phyloP scores from a whole-genome alignment of 2,329 filamentous ascomycete species.

The Ceratocystiopsis sp. region DNA sequence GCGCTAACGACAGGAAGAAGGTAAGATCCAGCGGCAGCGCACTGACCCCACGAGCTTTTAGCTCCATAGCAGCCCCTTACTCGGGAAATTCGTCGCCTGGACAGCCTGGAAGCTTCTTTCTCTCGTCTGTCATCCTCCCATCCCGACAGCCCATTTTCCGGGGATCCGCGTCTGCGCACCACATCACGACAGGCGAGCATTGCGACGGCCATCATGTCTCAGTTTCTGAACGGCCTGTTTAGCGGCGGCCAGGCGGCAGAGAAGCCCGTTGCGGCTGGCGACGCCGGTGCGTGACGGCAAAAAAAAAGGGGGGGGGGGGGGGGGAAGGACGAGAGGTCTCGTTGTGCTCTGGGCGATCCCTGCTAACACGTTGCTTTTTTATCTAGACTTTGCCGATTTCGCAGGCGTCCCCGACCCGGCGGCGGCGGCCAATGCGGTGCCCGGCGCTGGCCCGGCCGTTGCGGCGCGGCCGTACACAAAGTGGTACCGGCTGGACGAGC shows the following conservation, averaged over 20 bases:
- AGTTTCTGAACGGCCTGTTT: constrained; percentile 50
- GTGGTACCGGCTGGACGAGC: constrained; percentile 96
- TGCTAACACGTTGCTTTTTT: background rate
- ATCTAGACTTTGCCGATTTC: constrained; percentile 82
- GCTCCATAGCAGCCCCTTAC: too few species aligned
- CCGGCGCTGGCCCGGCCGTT: constrained; percentile 25
- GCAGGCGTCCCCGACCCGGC: constrained; percentile 54
- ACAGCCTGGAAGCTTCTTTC: background rate
- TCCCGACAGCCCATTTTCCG: background rate
- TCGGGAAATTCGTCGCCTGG: background rate
- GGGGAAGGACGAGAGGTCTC: background rate
- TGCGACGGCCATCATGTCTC: constrained; percentile 25
- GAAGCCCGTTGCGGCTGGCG: constrained; percentile 31
- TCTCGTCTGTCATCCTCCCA: background rate
- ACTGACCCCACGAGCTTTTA: too few species aligned
- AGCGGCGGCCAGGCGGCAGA: constrained; percentile 46
- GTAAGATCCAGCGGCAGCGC: too few species aligned
- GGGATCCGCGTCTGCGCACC: too few species aligned
- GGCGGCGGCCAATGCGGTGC: constrained; percentile 25
- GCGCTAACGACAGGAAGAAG: too few species aligned
- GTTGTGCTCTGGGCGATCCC: too few species aligned
- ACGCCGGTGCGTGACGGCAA: constrained; percentile 40
- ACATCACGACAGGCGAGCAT: too few species aligned
- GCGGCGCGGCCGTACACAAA: constrained; percentile 58
- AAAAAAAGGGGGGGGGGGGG: background rate